A percentile compares a stretch with the other conserved stretches of the same genome.
These are phyloP conservation scores for Saturnispora saitoi DNA, from an alignment of 805 yeast genomes.

Conservation along the genomic window DNA sequence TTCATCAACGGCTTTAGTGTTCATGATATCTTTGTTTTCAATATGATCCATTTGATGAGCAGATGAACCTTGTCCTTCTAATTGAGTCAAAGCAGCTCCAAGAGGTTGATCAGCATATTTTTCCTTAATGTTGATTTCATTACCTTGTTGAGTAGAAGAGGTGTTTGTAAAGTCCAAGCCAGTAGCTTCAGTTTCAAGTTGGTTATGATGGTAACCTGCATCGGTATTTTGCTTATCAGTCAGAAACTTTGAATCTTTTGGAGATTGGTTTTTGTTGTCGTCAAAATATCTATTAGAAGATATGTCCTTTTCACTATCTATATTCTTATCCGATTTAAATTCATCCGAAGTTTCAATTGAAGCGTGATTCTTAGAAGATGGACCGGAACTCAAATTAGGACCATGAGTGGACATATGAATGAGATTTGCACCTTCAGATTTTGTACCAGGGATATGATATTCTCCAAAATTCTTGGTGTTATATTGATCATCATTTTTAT, in stretches of 20 bases:
- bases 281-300: too few relatives aligned
- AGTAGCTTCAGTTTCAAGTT: too few relatives aligned
- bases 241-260: too few relatives aligned
- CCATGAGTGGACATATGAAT: not conserved
- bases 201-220: not conserved
- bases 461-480: not conserved
- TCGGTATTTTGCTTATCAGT: too few relatives aligned
- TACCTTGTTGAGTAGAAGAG: not conserved
- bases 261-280: too few relatives aligned
- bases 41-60: conserved; percentile 1
- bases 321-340: too few relatives aligned
- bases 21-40: not conserved
- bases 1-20: not conserved
- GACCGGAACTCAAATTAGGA: too few relatives aligned
- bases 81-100: conserved; percentile 1
- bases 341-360: too few relatives aligned
- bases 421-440: not conserved
- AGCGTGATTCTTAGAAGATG: too few relatives aligned
- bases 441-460: conserved; percentile 8
- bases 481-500: not conserved
- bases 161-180: not conserved
- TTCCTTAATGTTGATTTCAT: conserved; percentile 3
- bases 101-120: conserved; percentile 1
- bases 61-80: not conserved
- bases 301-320: too few relatives aligned